Evolutionary conservation across 2,329 filamentous ascomycete species (phyloP).

Genomic region (Zasmidium cellare): DNA sequence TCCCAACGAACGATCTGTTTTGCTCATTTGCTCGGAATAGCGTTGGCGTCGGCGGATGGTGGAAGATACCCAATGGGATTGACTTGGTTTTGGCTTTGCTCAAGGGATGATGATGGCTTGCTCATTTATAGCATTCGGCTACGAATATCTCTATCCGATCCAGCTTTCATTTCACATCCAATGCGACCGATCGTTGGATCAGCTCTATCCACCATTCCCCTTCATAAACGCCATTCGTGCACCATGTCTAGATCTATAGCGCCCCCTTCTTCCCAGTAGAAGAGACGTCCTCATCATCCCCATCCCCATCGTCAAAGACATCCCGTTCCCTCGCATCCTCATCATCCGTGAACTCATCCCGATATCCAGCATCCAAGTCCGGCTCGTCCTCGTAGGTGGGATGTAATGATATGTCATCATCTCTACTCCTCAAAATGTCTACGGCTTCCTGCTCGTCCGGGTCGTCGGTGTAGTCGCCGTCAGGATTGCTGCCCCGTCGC

Average conservation of each 20-base stretch:
- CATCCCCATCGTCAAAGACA: constrained; percentile 48
- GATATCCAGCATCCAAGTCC: constrained; percentile 47
- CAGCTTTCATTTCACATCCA: neutral
- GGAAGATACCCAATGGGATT: constrained; percentile 4
- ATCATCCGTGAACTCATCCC: constrained; percentile 45
- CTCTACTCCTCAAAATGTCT: constrained; percentile 47
- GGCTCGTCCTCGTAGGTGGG: constrained; percentile 52
- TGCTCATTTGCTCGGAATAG: constrained; percentile 4
- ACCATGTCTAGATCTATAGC: neutral
- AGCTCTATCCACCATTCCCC: neutral
- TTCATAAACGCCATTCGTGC: neutral
- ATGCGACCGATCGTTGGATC: neutral
- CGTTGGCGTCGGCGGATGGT: too few species aligned
- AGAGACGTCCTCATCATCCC: constrained; percentile 31
- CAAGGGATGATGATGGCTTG: neutral
- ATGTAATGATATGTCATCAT: constrained; percentile 52
- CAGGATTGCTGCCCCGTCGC: constrained; percentile 21
- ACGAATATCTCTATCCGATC: too few species aligned
- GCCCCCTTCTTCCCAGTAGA: constrained; percentile 1
- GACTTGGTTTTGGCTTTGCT: neutral
- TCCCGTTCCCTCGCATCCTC: constrained; percentile 45
- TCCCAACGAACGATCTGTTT: neutral
- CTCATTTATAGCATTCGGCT: neutral
- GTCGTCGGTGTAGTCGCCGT: constrained; percentile 46
- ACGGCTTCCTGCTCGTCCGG: constrained; percentile 44